Evolutionary conservation across 306 rosid genomes (phyloP).

Genomic region (Chamaecrista fasciculata): DNA sequence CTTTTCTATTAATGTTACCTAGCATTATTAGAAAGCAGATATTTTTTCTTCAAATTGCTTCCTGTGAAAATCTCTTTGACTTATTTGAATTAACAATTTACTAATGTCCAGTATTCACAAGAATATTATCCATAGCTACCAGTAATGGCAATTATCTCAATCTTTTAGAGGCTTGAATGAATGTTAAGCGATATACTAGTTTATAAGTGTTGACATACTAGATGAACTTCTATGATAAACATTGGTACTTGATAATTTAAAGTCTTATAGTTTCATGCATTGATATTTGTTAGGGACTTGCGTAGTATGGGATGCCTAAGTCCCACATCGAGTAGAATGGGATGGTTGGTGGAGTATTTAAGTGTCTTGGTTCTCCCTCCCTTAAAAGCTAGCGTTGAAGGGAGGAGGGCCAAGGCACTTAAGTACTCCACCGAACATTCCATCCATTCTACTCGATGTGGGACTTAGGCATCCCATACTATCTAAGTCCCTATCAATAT

Average conservation of each 20-base stretch:
- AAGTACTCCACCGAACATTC: too few species aligned
- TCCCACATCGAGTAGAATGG: too few species aligned
- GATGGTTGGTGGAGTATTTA: too few species aligned
- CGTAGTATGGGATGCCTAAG: too few species aligned
- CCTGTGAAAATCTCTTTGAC: slow-evolving; percentile 18
- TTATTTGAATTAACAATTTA: slow-evolving; percentile 16
- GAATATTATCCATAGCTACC: slow-evolving; percentile 7
- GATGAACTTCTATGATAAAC: slow-evolving; percentile 17
- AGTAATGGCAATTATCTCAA: slow-evolving; percentile 3
- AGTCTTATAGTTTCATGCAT: slow-evolving; percentile 8
- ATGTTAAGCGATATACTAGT: not conserved
- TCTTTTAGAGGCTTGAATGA: slow-evolving; percentile 10
- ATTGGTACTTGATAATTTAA: slow-evolving; percentile 15
- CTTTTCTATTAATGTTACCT: not conserved
- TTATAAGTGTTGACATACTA: slow-evolving; percentile 10
- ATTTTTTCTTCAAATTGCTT: slow-evolving; percentile 17
- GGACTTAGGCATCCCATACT: too few species aligned
- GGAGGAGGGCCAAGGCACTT: too few species aligned
- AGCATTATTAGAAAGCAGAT: not conserved
- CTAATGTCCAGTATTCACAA: too few species aligned
- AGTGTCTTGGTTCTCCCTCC: too few species aligned
- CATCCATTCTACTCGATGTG: too few species aligned
- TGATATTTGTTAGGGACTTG: too few species aligned
- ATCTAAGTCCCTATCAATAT: too few species aligned
- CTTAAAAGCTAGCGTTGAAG: too few species aligned